Conservation (phyloP, 225 moss, liverwort and hornwort species). For the Pseudoscleropodium purum region DNA sequence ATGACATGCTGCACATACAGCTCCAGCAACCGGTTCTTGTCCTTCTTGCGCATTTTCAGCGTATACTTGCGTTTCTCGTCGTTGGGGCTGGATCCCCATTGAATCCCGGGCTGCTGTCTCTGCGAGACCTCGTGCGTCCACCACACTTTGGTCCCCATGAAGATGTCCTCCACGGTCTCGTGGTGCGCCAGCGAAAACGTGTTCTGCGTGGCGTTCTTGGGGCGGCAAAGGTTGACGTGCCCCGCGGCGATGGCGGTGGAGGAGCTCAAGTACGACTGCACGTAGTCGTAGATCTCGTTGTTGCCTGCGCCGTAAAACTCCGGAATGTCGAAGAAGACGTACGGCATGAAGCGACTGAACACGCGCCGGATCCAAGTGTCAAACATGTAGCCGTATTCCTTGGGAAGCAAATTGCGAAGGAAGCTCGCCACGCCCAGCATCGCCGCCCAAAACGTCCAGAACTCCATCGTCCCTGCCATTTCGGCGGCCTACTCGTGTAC, state of each 20-base stretch:
- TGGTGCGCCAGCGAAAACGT: conserved; percentile 47
- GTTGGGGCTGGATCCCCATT: neutral
- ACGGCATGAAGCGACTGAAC: conserved; percentile 20
- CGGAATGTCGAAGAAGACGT: conserved; percentile 32
- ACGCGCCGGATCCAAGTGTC: conserved; percentile 22
- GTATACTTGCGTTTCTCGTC: conserved; percentile 47
- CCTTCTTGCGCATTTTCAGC: conserved; percentile 53
- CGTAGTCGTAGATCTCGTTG: conserved; percentile 51
- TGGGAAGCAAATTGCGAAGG: conserved; percentile 25
- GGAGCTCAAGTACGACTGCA: conserved; percentile 47
- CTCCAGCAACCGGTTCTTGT: conserved; percentile 41
- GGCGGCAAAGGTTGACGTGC: conserved; percentile 36
- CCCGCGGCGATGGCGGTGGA: conserved; percentile 33
- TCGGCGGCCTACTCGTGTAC: neutral
- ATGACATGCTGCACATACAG: conserved; percentile 57
- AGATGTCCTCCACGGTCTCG: conserved; percentile 31
- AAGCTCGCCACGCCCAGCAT: conserved; percentile 44
- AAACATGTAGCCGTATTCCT: conserved; percentile 11
- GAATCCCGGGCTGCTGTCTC: conserved; percentile 5
- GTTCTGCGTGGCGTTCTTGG: conserved; percentile 51
- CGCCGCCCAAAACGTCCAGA: conserved; percentile 56
- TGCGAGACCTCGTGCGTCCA: conserved; percentile 21
- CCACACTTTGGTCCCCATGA: conserved; percentile 32
- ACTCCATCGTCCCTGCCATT: conserved; percentile 30
- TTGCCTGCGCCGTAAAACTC: conserved; percentile 48